phyloP scores from a whole-genome alignment of 2,329 filamentous ascomycete genomes.

The Chaetoscypha palmicola region DNA sequence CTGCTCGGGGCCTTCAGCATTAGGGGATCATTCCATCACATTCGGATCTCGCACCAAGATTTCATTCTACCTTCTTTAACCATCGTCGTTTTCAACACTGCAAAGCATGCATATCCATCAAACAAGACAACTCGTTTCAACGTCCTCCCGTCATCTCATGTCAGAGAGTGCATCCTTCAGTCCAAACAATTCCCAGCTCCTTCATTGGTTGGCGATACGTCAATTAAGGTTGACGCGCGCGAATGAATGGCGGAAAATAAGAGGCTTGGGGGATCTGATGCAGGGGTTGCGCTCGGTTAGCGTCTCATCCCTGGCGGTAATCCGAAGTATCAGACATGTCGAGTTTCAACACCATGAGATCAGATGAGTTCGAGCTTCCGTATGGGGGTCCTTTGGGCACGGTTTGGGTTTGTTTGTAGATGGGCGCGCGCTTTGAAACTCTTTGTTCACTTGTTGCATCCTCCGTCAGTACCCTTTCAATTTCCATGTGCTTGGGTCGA shows the following conservation, averaged over 20 bases:
- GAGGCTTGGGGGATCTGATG: background rate
- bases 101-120: too few relatives aligned
- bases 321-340: conserved; percentile 16
- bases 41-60: background rate
- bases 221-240: background rate
- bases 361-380: conserved; percentile 13
- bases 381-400: conserved; percentile 3
- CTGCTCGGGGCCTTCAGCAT: too few relatives aligned
- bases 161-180: conserved; percentile 1
- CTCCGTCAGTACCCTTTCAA: conserved; percentile 2
- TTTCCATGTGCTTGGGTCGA: background rate
- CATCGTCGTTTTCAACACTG: too few relatives aligned
- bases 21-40: too few relatives aligned
- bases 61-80: too few relatives aligned
- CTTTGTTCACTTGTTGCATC: conserved; percentile 12
- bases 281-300: conserved; percentile 8
- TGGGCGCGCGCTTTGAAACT: conserved; percentile 18
- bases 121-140: background rate
- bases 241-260: background rate
- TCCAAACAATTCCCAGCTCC: background rate
- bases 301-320: conserved; percentile 16
- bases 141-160: background rate
- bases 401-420: conserved; percentile 2
- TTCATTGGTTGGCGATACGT: background rate
- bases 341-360: conserved; percentile 16